A percentile compares a stretch with the other conserved stretches of the same genome.
Conservation (phyloP, 2,329 filamentous ascomycete genomes). For the Fusarium nanum region DNA sequence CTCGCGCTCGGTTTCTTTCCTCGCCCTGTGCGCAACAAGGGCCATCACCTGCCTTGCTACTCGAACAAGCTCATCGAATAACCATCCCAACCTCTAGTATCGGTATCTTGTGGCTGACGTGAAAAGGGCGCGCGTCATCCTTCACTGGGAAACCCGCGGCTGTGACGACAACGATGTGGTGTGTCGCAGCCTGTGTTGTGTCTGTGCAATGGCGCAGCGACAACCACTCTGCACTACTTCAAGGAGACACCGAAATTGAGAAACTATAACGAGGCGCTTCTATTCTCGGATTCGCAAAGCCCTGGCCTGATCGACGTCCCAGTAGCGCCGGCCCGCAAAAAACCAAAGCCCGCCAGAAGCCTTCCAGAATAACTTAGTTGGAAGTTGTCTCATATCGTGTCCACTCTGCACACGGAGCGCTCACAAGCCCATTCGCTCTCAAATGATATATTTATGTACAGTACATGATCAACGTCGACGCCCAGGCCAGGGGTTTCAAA, state of each 20-base stretch:
- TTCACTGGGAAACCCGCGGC: constrained; percentile 14
- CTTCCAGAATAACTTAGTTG: constrained; percentile 43
- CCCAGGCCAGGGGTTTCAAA: constrained; percentile 17
- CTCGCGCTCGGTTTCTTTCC: constrained; percentile 24
- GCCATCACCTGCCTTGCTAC: not conserved
- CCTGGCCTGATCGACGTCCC: constrained; percentile 17
- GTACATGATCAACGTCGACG: constrained; percentile 26
- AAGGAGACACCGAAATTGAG: constrained; percentile 15
- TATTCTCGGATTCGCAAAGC: constrained; percentile 21
- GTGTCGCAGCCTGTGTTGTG: constrained; percentile 23
- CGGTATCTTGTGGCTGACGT: constrained; percentile 13
- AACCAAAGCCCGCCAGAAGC: constrained; percentile 36
- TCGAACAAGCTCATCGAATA: not conserved
- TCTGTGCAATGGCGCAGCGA: constrained; percentile 36
- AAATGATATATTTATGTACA: not conserved
- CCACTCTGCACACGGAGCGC: constrained; percentile 18
- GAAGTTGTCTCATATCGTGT: constrained; percentile 25
- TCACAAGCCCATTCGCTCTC: constrained; percentile 3
- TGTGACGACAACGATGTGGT: constrained; percentile 10
- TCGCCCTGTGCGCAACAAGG: constrained; percentile 11
- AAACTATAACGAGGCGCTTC: constrained; percentile 4
- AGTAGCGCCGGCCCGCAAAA: constrained; percentile 22
- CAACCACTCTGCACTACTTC: constrained; percentile 1
- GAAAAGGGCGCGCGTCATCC: constrained; percentile 22
- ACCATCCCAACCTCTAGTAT: constrained; percentile 4